A percentile compares a stretch with the other conserved stretches of the same genome.
Conservation (phyloP, 768 basidiomycete species). For the Infundibulicybe gibba region DNA sequence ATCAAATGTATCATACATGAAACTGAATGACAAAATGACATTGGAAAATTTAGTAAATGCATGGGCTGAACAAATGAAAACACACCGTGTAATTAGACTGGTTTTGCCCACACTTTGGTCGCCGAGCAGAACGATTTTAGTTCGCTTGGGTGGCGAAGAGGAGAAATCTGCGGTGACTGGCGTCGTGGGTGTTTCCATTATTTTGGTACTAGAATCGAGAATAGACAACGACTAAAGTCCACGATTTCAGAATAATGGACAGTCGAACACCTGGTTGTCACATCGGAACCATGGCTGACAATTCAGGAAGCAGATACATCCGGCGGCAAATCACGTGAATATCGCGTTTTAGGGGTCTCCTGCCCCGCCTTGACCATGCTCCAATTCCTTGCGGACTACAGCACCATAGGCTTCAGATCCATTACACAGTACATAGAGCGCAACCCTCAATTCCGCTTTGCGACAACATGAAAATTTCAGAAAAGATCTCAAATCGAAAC, state of each 20-base stretch:
- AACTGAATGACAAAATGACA: conserved; percentile 40
- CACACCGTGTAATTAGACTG: conserved; percentile 91
- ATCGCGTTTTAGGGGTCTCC: too few relatives aligned
- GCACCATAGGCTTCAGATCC: too few relatives aligned
- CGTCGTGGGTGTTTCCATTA: conserved; percentile 53
- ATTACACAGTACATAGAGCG: not conserved
- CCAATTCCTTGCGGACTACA: too few relatives aligned
- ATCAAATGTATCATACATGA: conserved; percentile 99
- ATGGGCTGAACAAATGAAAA: conserved; percentile 9
- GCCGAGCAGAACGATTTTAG: conserved; percentile 93
- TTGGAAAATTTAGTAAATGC: not conserved
- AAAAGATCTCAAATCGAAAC: conserved; percentile 53
- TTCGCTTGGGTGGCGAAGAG: conserved; percentile 87
- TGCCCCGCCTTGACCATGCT: too few relatives aligned
- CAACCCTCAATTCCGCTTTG: not conserved
- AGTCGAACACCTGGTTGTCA: too few relatives aligned
- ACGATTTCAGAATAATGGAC: too few relatives aligned
- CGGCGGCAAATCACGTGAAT: too few relatives aligned
- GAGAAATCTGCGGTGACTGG: conserved; percentile 82
- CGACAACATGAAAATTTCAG: conserved; percentile 62
- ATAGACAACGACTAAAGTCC: too few relatives aligned
- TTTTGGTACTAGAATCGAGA: not conserved
- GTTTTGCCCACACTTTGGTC: conserved; percentile 99
- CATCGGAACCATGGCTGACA: too few relatives aligned
- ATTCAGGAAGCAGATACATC: too few relatives aligned